Conservation (phyloP, 2,329 filamentous ascomycete species). For the Camptophora hylomeconis region DNA sequence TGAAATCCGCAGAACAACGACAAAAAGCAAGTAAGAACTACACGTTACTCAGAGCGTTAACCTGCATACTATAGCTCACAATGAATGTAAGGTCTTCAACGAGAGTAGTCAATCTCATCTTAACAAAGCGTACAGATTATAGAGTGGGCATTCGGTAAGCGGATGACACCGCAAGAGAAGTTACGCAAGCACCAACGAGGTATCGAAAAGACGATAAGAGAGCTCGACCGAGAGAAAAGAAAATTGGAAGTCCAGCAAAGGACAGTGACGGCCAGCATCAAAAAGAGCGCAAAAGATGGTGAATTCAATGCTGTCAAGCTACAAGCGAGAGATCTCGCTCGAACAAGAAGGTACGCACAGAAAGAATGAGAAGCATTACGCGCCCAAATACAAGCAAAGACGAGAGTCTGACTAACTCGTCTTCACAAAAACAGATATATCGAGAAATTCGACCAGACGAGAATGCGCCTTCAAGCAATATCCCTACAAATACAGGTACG, state of each 20-base stretch:
- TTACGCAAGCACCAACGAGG: constrained; percentile 71
- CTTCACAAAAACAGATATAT: too few relatives aligned
- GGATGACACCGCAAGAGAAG: constrained; percentile 76
- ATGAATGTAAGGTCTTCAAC: constrained; percentile 28
- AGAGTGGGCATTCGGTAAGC: constrained; percentile 98
- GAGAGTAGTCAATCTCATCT: neutral
- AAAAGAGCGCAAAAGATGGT: constrained; percentile 94
- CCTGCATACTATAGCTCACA: constrained; percentile 5
- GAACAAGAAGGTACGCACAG: constrained; percentile 72
- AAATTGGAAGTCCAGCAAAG: constrained; percentile 99
- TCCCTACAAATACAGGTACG: constrained; percentile 80
- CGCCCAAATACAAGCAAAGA: constrained; percentile 46
- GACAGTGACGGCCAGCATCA: constrained; percentile 90
- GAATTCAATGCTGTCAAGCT: constrained; percentile 99
- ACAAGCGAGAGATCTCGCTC: constrained; percentile 90
- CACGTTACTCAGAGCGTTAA: too few relatives aligned
- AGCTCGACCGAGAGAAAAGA: constrained; percentile 84
- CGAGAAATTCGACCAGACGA: constrained; percentile 97
- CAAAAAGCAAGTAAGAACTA: too few relatives aligned
- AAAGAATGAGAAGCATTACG: constrained; percentile 1
- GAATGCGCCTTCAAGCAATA: constrained; percentile 91
- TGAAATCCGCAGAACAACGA: too few relatives aligned
- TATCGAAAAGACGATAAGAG: constrained; percentile 91
- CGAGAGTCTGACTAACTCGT: too few relatives aligned
- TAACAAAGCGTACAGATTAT: constrained; percentile 53